Evolutionary conservation across 2,329 filamentous ascomycete species (phyloP).

Genomic region (Nemania sp.): DNA sequence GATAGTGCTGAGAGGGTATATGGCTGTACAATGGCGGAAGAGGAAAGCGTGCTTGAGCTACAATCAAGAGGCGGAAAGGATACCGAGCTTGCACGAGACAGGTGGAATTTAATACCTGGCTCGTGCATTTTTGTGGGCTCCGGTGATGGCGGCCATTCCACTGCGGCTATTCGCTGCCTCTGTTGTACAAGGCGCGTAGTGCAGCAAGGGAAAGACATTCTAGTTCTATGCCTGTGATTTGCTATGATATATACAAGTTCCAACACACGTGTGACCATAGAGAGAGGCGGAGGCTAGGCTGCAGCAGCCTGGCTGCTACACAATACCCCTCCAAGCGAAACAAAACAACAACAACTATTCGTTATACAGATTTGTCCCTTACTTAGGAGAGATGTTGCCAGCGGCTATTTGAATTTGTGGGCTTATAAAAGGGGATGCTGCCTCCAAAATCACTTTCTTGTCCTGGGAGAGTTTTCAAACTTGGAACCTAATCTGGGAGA

Average conservation of each 20-base stretch:
- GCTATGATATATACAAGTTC: too few relatives aligned
- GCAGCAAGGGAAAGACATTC: background rate
- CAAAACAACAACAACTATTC: background rate
- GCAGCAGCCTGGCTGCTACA: too few relatives aligned
- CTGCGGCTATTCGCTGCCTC: too few relatives aligned
- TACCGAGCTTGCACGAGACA: background rate
- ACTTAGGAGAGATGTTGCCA: background rate
- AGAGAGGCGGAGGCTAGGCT: too few relatives aligned
- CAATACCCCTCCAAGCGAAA: too few relatives aligned
- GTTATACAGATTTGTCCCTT: slow-evolving; percentile 14
- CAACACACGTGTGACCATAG: too few relatives aligned
- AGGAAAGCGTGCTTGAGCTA: too few relatives aligned
- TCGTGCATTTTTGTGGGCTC: slow-evolving; percentile 12
- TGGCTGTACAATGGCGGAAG: background rate
- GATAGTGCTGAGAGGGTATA: background rate
- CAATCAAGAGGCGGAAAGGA: background rate
- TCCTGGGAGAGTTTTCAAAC: background rate
- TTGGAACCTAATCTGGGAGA: background rate
- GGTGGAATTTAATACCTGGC: slow-evolving; percentile 1
- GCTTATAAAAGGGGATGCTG: background rate
- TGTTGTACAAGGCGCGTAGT: background rate
- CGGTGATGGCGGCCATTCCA: background rate
- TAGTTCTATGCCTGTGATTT: too few relatives aligned
- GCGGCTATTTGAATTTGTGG: background rate
- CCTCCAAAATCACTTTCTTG: background rate